Evolutionary conservation across 495 filamentous ascomycete genomes (phyloP).

Genomic region (Cercophora scortea): DNA sequence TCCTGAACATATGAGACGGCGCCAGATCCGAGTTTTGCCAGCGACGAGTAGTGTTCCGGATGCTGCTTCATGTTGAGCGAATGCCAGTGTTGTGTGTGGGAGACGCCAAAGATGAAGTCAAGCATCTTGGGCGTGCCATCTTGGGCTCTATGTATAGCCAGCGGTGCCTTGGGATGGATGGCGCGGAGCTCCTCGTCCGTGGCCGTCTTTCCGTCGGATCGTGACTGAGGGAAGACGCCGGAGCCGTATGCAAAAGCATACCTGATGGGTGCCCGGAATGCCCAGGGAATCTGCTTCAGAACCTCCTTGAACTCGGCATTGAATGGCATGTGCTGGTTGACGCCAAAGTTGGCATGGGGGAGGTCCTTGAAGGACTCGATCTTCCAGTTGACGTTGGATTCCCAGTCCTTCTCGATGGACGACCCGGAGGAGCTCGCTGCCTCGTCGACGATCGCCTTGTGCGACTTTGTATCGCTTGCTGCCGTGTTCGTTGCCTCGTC

Average conservation of each 20-base stretch:
- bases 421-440: slow-evolving; percentile 23
- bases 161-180: slow-evolving; percentile 68
- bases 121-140: slow-evolving; percentile 90
- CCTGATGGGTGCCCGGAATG: slow-evolving; percentile 85
- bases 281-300: slow-evolving; percentile 80
- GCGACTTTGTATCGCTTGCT: slow-evolving; percentile 17
- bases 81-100: slow-evolving; percentile 95
- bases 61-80: slow-evolving; percentile 81
- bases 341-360: slow-evolving; percentile 80
- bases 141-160: slow-evolving; percentile 72
- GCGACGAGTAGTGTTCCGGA: slow-evolving; percentile 81
- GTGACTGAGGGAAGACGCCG: slow-evolving; percentile 83
- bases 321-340: slow-evolving; percentile 91
- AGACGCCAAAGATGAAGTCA: slow-evolving; percentile 95
- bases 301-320: slow-evolving; percentile 91
- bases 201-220: slow-evolving; percentile 32
- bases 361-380: slow-evolving; percentile 80
- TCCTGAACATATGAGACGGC: slow-evolving; percentile 80
- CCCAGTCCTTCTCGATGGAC: slow-evolving; percentile 50
- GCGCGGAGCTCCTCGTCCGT: slow-evolving; percentile 45
- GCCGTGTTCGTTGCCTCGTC: slow-evolving; percentile 13
- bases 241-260: slow-evolving; percentile 98
- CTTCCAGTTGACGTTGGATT: slow-evolving; percentile 65
- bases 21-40: slow-evolving; percentile 79
- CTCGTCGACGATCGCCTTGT: slow-evolving; percentile 15